phyloP scores from a whole-genome alignment of 768 basidiomycete genomes.

The Ramaria sp. region DNA sequence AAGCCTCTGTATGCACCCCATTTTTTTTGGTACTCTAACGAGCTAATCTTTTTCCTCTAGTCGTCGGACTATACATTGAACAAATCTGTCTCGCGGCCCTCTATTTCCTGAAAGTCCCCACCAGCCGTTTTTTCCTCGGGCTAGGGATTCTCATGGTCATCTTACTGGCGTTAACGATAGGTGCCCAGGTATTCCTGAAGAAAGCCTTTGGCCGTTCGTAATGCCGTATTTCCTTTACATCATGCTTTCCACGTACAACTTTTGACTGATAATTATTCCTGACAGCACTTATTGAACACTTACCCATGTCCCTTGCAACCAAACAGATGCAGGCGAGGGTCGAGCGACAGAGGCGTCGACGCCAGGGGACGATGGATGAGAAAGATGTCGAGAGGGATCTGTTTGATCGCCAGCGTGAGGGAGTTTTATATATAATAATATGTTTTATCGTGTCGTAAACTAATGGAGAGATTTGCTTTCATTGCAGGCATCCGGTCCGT shows the following conservation, averaged over 20 bases:
- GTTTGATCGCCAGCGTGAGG: constrained; percentile 18
- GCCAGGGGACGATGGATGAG: constrained; percentile 18
- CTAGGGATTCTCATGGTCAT: constrained; percentile 49
- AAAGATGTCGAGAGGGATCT: constrained; percentile 16
- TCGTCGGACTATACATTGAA: constrained; percentile 64
- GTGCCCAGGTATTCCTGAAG: constrained; percentile 28
- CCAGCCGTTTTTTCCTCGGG: constrained; percentile 25
- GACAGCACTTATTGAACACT: constrained; percentile 38
- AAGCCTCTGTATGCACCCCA: constrained; percentile 32
- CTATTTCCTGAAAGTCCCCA: constrained; percentile 48
- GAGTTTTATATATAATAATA: neutral
- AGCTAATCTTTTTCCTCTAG: constrained; percentile 21
- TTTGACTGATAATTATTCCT: too few species aligned
- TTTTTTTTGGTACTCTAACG: neutral
- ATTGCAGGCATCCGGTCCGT: constrained; percentile 7
- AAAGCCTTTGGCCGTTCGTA: constrained; percentile 31
- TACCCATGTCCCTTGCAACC: constrained; percentile 56
- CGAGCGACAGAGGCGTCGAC: constrained; percentile 10
- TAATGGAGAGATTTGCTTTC: neutral
- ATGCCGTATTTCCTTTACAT: neutral
- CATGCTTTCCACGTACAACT: neutral
- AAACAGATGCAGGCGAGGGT: constrained; percentile 38
- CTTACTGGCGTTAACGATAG: constrained; percentile 41
- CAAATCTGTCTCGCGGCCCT: constrained; percentile 53
- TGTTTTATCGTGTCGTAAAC: neutral